A percentile compares a stretch with the other conserved stretches of the same genome.
These are phyloP conservation scores for Pythium pectinolyticum DNA, from an alignment of 352 stramenopile species.

Conservation along the genomic window DNA sequence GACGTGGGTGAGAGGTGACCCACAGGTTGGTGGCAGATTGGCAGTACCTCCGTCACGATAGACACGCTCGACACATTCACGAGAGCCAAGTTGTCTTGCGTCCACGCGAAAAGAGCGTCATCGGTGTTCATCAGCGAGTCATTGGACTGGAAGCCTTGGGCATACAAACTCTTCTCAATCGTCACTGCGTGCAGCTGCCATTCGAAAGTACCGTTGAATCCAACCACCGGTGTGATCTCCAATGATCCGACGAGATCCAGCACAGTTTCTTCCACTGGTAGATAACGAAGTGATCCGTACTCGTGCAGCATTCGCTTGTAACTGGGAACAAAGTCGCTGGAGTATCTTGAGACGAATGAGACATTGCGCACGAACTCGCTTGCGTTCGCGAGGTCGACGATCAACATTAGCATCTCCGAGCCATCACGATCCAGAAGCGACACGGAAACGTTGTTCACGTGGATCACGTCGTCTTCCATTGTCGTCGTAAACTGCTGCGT, in stretches of 20 bases:
- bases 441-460: constrained; percentile 3
- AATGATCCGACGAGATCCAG: constrained; percentile 14
- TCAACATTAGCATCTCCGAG: constrained; percentile 21
- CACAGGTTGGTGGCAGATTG: constrained; percentile 14
- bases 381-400: constrained; percentile 15
- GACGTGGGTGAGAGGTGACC: constrained; percentile 9
- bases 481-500: neutral
- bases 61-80: neutral
- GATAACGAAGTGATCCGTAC: neutral
- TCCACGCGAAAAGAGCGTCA: neutral
- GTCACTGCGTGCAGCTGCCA: constrained; percentile 1
- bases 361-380: constrained; percentile 13
- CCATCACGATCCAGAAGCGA: constrained; percentile 23
- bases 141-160: too few relatives aligned
- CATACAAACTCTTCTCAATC: constrained; percentile 9
- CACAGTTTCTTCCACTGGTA: neutral
- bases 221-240: constrained; percentile 5
- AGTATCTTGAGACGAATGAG: constrained; percentile 17
- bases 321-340: neutral
- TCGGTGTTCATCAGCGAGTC: neutral
- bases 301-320: neutral
- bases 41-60: neutral
- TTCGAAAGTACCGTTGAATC: constrained; percentile 14
- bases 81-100: constrained; percentile 6
- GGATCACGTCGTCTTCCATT: constrained; percentile 15